phyloP scores from a whole-genome alignment of 352 stramenopile species.

The Saprolegnia diclina region DNA sequence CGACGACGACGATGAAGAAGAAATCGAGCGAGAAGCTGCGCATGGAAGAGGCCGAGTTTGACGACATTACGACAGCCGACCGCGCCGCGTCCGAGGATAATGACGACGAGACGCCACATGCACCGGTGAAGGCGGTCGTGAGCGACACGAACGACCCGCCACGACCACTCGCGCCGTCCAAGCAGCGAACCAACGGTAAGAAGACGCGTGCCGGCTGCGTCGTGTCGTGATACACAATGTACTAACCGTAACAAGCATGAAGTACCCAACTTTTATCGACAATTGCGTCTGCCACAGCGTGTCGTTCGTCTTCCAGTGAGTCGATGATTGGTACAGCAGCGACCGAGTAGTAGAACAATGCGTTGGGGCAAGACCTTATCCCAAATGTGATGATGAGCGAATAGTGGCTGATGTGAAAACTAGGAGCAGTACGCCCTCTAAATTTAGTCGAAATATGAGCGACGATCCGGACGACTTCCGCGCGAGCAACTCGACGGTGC shows the following conservation, averaged over 20 bases:
- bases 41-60: slow-evolving; percentile 7
- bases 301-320: neutral
- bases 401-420: too few relatives aligned
- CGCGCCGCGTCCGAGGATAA: neutral
- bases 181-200: slow-evolving; percentile 63
- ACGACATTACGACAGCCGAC: slow-evolving; percentile 2
- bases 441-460: slow-evolving; percentile 11
- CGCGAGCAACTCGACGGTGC: slow-evolving; percentile 10
- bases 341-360: too few relatives aligned
- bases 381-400: too few relatives aligned
- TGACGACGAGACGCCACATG: neutral
- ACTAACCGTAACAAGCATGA: neutral
- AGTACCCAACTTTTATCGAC: too few relatives aligned
- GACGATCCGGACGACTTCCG: slow-evolving; percentile 3
- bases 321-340: neutral
- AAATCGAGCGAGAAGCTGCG: neutral
- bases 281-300: too few relatives aligned
- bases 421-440: too few relatives aligned
- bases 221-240: slow-evolving; percentile 15
- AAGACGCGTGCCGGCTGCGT: slow-evolving; percentile 32
- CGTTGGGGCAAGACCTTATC: too few relatives aligned
- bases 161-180: slow-evolving; percentile 34
- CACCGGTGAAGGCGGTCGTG: neutral
- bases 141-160: slow-evolving; percentile 11
- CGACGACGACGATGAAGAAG: slow-evolving; percentile 22